Conservation (phyloP, 2,329 filamentous ascomycete species). For the Trichoderma sp. region DNA sequence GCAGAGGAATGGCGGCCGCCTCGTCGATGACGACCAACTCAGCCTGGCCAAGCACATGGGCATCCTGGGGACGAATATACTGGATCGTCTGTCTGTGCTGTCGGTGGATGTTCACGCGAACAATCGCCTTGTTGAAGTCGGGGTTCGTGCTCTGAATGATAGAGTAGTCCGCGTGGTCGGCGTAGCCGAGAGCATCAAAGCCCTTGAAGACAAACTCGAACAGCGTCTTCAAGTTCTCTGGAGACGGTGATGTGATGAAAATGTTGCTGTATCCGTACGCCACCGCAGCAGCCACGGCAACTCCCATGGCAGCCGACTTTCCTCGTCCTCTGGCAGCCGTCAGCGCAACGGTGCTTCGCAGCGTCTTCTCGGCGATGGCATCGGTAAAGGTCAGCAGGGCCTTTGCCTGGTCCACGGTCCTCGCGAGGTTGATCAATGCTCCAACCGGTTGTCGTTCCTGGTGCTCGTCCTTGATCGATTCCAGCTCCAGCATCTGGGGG, state of each 20-base stretch:
- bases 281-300: slow-evolving; percentile 90
- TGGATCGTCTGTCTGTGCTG: slow-evolving; percentile 97
- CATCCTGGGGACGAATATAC: slow-evolving; percentile 95
- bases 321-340: slow-evolving; percentile 93
- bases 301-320: slow-evolving; percentile 93
- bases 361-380: slow-evolving; percentile 92
- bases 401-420: slow-evolving; percentile 93
- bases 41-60: slow-evolving; percentile 91
- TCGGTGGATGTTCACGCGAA: slow-evolving; percentile 91
- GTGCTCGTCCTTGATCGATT: slow-evolving; percentile 83
- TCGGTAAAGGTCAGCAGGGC: slow-evolving; percentile 96
- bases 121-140: slow-evolving; percentile 98
- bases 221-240: slow-evolving; percentile 96
- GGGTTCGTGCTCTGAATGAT: slow-evolving; percentile 98
- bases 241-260: slow-evolving; percentile 96
- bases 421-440: slow-evolving; percentile 78
- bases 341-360: slow-evolving; percentile 88
- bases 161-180: slow-evolving; percentile 95
- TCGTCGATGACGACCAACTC: slow-evolving; percentile 97
- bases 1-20: slow-evolving; percentile 92
- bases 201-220: slow-evolving; percentile 99
- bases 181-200: slow-evolving; percentile 90
- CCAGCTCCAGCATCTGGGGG: slow-evolving; percentile 73
- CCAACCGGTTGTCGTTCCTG: slow-evolving; percentile 85
- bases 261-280: slow-evolving; percentile 99